phyloP scores from a whole-genome alignment of 192 early-diverging fungal species.

The Coemansia sp. region DNA sequence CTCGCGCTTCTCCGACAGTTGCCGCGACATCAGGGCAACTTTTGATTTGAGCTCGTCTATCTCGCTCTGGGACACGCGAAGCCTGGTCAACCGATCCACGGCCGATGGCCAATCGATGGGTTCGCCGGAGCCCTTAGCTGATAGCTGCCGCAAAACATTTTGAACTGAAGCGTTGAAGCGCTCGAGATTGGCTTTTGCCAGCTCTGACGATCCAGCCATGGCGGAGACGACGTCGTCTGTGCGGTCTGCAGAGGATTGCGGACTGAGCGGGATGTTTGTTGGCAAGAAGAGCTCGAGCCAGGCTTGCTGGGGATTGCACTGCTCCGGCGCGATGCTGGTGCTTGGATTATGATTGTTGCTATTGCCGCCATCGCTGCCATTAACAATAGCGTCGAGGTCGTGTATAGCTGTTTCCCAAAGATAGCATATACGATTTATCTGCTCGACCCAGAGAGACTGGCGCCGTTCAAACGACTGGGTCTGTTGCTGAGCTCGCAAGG shows the following conservation, averaged over 20 bases:
- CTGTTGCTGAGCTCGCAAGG: constrained; percentile 46
- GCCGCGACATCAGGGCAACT: constrained; percentile 33
- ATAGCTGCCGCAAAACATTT: constrained; percentile 33
- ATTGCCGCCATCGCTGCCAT: constrained; percentile 10
- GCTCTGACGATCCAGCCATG: background rate
- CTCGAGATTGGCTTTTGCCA: constrained; percentile 22
- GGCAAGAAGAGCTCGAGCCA: constrained; percentile 39
- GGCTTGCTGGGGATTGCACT: constrained; percentile 4
- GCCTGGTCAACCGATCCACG: constrained; percentile 27
- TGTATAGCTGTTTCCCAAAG: constrained; percentile 54
- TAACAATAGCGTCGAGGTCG: constrained; percentile 36
- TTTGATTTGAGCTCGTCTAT: constrained; percentile 38
- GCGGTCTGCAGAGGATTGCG: background rate
- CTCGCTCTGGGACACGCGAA: constrained; percentile 29
- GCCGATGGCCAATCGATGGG: constrained; percentile 35
- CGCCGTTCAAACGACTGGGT: constrained; percentile 48
- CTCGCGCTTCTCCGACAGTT: constrained; percentile 39
- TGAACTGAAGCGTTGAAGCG: constrained; percentile 39
- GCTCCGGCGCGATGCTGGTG: background rate
- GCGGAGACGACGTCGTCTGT: background rate
- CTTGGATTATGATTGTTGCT: too few species aligned
- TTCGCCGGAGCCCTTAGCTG: constrained; percentile 14
- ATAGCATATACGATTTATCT: constrained; percentile 43
- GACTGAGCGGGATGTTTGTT: background rate
- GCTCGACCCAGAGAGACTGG: constrained; percentile 44